Conservation (phyloP, 495 filamentous ascomycete species). For the Staphylotrichum longicolle region DNA sequence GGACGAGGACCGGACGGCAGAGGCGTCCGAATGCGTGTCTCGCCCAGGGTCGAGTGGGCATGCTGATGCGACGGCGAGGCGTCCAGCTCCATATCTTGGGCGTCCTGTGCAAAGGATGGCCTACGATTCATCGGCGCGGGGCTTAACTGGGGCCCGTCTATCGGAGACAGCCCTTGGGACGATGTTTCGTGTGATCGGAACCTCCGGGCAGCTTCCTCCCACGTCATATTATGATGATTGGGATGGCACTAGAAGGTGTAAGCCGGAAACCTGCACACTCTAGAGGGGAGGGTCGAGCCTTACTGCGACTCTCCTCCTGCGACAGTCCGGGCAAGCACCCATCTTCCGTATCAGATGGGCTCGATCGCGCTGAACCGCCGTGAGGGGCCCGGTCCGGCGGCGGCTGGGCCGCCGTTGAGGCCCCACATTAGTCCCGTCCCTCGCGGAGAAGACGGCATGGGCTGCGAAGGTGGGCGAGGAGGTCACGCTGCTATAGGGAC, state of each 20-base stretch:
- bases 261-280: constrained; percentile 1
- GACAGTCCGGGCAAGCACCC: constrained; percentile 49
- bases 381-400: constrained; percentile 48
- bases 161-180: constrained; percentile 40
- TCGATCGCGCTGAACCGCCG: constrained; percentile 46
- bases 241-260: constrained; percentile 45
- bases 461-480: constrained; percentile 36
- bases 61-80: constrained; percentile 31
- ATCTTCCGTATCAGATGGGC: constrained; percentile 51
- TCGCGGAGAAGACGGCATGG: constrained; percentile 49
- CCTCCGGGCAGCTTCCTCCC: constrained; percentile 48
- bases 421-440: constrained; percentile 46
- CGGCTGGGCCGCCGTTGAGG: constrained; percentile 46
- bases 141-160: constrained; percentile 41
- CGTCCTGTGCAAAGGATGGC: constrained; percentile 40
- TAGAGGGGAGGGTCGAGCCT: constrained; percentile 19
- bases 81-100: constrained; percentile 44
- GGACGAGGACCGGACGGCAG: constrained; percentile 47
- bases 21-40: constrained; percentile 48
- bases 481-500: constrained; percentile 44
- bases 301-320: constrained; percentile 50
- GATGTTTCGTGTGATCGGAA: constrained; percentile 42
- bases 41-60: constrained; percentile 36
- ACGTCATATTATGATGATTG: constrained; percentile 51
- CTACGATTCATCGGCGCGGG: constrained; percentile 38